A percentile compares a stretch with the other conserved stretches of the same genome.
phyloP scores from a whole-genome alignment of 108 stramenopile species.

The Thalassiosira profunda region DNA sequence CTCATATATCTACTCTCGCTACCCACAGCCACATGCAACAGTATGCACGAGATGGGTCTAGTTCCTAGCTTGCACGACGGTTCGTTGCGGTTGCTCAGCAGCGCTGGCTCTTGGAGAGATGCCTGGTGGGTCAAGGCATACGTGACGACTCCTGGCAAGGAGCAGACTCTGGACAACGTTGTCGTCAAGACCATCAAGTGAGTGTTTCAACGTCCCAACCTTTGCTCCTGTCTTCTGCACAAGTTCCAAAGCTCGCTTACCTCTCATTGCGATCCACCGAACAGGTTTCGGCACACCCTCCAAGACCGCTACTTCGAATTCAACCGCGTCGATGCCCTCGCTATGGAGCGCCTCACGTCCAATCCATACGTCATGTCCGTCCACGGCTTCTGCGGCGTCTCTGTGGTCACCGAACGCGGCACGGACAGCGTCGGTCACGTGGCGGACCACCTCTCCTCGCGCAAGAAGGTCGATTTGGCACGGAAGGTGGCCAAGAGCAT shows the following conservation, averaged over 20 bases:
- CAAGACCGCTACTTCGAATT: conserved; percentile 78
- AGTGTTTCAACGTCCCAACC: conserved; percentile 10
- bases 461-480: conserved; percentile 71
- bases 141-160: conserved; percentile 8
- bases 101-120: conserved; percentile 56
- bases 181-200: conserved; percentile 53
- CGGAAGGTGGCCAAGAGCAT: conserved; percentile 68
- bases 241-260: no score
- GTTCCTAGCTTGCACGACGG: conserved; percentile 4
- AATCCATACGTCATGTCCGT: conserved; percentile 76
- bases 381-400: conserved; percentile 74
- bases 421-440: conserved; percentile 39
- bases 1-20: no score
- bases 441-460: conserved; percentile 20
- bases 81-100: conserved; percentile 44
- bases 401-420: no score
- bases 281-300: conserved; percentile 40
- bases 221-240: no score
- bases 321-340: conserved; percentile 84
- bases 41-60: conserved; percentile 43
- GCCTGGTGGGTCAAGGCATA: conserved; percentile 58
- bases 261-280: no score
- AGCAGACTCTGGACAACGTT: conserved; percentile 3
- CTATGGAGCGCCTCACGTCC: conserved; percentile 76
- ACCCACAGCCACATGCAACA: conserved; percentile 52